These are phyloP conservation scores for Glycine soja DNA, from an alignment of 306 rosid genomes.

Conservation along the genomic window DNA sequence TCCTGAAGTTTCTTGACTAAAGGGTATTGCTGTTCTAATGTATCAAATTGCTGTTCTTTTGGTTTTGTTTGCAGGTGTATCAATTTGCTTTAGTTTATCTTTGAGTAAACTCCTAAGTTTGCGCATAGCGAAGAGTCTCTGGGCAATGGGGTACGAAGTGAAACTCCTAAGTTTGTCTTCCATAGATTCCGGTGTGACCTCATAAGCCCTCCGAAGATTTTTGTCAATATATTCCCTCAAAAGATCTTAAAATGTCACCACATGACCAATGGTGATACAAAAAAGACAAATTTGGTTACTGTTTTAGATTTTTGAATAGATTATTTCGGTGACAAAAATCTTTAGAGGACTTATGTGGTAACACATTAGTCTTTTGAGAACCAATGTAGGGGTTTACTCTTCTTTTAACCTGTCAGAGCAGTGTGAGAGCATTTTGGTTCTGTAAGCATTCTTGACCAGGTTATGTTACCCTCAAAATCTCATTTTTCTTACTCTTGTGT, in stretches of 20 bases:
- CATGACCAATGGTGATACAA: background rate
- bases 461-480: conserved; percentile 52
- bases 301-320: background rate
- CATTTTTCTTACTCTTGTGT: conserved; percentile 32
- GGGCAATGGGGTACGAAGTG: no score
- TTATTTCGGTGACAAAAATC: background rate
- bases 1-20: conserved; percentile 21
- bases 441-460: conserved; percentile 58
- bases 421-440: conserved; percentile 53
- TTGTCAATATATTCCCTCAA: background rate
- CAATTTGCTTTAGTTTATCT: conserved; percentile 49
- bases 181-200: background rate
- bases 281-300: background rate
- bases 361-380: background rate
- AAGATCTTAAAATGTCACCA: background rate
- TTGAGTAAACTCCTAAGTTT: conserved; percentile 14
- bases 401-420: conserved; percentile 50
- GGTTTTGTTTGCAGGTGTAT: conserved; percentile 50
- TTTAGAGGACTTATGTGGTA: background rate
- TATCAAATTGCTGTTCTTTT: conserved; percentile 21
- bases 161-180: conserved; percentile 3
- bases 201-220: background rate
- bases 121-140: no score
- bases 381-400: conserved; percentile 1
- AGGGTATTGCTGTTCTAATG: conserved; percentile 24